Base-by-base conservation (phyloP, 805 yeast genomes). In the Saccharomycodes ludwigii region DNA sequence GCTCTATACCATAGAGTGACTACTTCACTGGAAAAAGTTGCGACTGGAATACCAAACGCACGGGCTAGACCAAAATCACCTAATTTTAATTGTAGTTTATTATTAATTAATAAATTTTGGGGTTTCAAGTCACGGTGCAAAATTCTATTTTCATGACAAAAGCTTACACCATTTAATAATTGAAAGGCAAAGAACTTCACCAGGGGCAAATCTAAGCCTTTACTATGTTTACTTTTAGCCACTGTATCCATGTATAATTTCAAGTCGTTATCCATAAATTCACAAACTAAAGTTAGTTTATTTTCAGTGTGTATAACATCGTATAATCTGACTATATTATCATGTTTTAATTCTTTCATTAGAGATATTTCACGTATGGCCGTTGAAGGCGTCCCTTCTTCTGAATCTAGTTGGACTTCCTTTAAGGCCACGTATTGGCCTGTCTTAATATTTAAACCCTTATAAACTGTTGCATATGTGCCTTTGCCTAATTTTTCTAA, bases 311-410 rank as follows among this genome's bases (percentile, higher is more conserved):
- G 98, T 39, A 91, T 93, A 41, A 91, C 91, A 56, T 91, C 95
- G 55, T 77, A 83, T 26, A 91, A 66, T 29, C 94, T 66, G 16
- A 91, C 96, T 32, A 88, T 86, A 56, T 88, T 85, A 39, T 84
- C 94, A 58, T 91, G 95, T 41, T 83, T 73, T 68, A 91, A 68
- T 54, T 91, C 98, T 54, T 91, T 88, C 57, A 91, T 68, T 28
- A 91, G 66, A 2, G 97, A 88, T 44, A 91, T 91, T 53, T 91
- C 98, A 46, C 98, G 69, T 37, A 91, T 91, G 5, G 98, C 97
- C 0, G 98, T 91, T 2, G 96, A 85, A 2, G 98, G 98, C 15
- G 93, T 96, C 13, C 98, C 98, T 55, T 91, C 98, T 56, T 91
- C 98, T 14, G 94, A 83, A 54, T 91, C 98, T 32, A 91, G 62